Evolutionary conservation across 768 basidiomycete species (phyloP), one percentile per base, ranked within the genome.

Genomic region (Psilocybe subaeruginosa): DNA sequence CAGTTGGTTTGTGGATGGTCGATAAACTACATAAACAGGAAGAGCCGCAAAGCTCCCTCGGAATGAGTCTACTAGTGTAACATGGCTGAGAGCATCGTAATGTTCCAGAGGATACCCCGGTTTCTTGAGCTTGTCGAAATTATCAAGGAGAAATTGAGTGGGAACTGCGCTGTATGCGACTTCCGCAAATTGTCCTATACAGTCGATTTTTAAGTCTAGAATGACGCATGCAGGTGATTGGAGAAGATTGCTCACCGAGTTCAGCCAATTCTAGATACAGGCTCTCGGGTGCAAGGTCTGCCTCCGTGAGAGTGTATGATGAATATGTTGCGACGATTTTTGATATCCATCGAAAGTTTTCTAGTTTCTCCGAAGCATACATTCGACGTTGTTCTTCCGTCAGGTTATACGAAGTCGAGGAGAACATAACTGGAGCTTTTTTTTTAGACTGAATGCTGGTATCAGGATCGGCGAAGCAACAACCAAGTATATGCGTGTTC

Each of bases 341-440:
- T 55, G 79, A 76, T 55, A 86, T 80, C 74, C 76, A 82, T 14
- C 86, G 81, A 65, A 88, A 88, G 69, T 88, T 87, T 48, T 76
- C 74, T 47, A 78, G 70, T 62, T 78, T 80, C 69, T 87, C 86
- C 16, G 79, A 70, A 9, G 80, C 72, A 66, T 87, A 86, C 79
- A 85, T 81, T 54, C 67, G 72, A 63, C 74, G 72, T 63, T 84
- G 81, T 41, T 77, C 75, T 41, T 78, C 75, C 3, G 79, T 78
- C 49, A 81, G 69, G n/a, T 51, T 45, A 39, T 63, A 56, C 23
- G 58, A 49, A 23, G 47, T 58, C 8, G 46, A 43, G 30, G 60
- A 58, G 46, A 51, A 47, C 64, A 64, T 65, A 31, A 48, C 45
- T 47, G 45, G 30, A 6, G 41, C 46, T 51, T 54, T 54, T 54